Conservation (phyloP, 345 rosid genomes). For the Arabis alpina region DNA sequence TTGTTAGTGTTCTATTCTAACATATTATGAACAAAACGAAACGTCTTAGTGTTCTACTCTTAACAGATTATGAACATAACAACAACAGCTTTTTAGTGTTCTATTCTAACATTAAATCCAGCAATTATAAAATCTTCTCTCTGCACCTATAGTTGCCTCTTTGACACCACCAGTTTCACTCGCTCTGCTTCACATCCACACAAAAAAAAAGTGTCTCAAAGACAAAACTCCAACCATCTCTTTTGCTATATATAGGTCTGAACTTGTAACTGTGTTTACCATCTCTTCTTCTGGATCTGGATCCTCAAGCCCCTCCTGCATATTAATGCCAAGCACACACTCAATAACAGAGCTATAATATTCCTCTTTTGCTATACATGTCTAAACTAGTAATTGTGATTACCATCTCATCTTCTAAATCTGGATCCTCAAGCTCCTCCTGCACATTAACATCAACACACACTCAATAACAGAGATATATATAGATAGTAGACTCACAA, state of each 20-base stretch:
- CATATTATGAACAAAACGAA: too few species aligned
- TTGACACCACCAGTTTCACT: conserved; percentile 11
- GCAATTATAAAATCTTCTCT: not conserved
- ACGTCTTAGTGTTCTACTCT: too few species aligned
- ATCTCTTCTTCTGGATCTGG: not conserved
- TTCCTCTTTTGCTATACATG: not conserved
- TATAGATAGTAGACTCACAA: not conserved
- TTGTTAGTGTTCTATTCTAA: too few species aligned
- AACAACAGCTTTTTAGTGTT: too few species aligned
- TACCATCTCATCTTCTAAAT: conserved; percentile 4
- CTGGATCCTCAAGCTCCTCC: not conserved
- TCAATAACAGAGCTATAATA: not conserved
- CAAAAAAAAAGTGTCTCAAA: conserved; percentile 9
- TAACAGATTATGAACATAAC: too few species aligned
- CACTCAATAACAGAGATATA: not conserved
- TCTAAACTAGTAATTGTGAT: not conserved
- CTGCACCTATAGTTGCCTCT: not conserved
- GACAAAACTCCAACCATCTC: conserved; percentile 3
- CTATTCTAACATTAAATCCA: too few species aligned
- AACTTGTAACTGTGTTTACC: conserved; percentile 5
- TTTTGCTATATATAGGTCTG: not conserved
- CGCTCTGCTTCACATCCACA: not conserved
- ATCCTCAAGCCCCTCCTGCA: conserved; percentile 2
- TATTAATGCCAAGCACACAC: not conserved
- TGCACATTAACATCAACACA: not conserved